Evolutionary conservation across 2,329 filamentous ascomycete genomes (phyloP).

Genomic region (Penicillium frequentans): DNA sequence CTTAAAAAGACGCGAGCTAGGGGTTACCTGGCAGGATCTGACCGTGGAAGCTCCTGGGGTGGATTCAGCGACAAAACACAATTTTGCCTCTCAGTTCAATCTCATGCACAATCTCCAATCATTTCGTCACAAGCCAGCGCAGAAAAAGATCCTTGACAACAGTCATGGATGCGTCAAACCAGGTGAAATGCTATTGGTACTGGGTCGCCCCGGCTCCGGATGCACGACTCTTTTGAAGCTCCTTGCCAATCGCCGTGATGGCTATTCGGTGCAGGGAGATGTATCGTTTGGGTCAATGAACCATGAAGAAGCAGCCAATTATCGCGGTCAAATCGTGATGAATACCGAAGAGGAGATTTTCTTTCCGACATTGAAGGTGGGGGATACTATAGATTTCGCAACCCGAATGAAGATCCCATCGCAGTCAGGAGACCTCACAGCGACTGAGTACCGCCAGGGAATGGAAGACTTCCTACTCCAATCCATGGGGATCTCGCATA

Average conservation of each 20-base stretch:
- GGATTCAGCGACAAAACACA: neutral
- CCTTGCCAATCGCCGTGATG: conserved; percentile 57
- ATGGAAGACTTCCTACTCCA: neutral
- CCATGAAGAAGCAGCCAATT: conserved; percentile 49
- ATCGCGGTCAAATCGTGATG: conserved; percentile 59
- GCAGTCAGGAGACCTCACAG: too few relatives aligned
- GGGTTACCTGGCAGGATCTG: neutral
- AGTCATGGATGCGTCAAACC: conserved; percentile 69
- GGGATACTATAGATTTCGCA: conserved; percentile 55
- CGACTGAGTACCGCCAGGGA: too few relatives aligned
- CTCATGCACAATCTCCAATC: neutral
- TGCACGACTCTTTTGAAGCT: conserved; percentile 72
- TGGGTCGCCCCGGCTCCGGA: conserved; percentile 67
- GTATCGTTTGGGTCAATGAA: conserved; percentile 50
- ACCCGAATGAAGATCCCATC: conserved; percentile 61
- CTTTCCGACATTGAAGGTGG: conserved; percentile 54
- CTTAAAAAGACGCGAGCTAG: neutral
- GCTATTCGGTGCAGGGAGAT: neutral
- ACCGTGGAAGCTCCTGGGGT: neutral
- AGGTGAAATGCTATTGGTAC: conserved; percentile 69
- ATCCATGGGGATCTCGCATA: conserved; percentile 5
- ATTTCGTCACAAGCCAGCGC: too few relatives aligned
- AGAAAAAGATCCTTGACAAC: conserved; percentile 65
- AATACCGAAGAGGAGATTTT: conserved; percentile 56
- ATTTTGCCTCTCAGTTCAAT: neutral